Percentiles rank a stretch among this genome's conserved stretches.
Conservation (phyloP, 306 rosid species). For the Prunus mira region DNA sequence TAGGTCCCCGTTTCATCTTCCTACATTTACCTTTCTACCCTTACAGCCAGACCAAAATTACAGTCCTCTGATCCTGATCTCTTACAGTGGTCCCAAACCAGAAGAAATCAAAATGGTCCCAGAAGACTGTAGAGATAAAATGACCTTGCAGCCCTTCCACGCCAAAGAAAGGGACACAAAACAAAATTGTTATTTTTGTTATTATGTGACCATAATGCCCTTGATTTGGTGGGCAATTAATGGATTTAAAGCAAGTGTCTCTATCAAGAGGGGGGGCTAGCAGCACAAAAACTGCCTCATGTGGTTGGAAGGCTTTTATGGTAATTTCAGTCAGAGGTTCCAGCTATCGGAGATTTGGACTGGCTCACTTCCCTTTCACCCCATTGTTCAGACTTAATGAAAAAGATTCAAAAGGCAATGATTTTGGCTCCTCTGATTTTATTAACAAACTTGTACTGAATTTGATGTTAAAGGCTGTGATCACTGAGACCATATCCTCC, state of each 20-base stretch:
- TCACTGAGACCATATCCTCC: neutral
- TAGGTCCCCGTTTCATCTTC: neutral
- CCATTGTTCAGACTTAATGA: neutral
- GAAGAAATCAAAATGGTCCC: slow-evolving; percentile 3
- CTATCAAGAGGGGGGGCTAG: neutral
- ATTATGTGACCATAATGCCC: slow-evolving; percentile 3
- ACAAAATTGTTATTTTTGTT: neutral
- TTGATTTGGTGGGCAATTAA: neutral
- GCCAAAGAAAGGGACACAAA: slow-evolving; percentile 17
- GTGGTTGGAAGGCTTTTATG: slow-evolving; percentile 8
- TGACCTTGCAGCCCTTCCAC: slow-evolving; percentile 22
- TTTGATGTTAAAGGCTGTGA: neutral
- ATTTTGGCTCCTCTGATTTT: slow-evolving; percentile 13
- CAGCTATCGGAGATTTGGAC: slow-evolving; percentile 19
- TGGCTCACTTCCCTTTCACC: neutral
- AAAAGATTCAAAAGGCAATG: slow-evolving; percentile 20
- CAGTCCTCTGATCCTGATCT: neutral
- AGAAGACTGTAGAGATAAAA: slow-evolving; percentile 1
- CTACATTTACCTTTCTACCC: neutral
- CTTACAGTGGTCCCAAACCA: slow-evolving; percentile 34
- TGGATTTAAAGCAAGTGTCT: slow-evolving; percentile 15
- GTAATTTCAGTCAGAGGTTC: slow-evolving; percentile 8
- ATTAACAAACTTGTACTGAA: neutral
- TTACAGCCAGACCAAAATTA: neutral
- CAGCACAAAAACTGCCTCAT: neutral